Evolutionary conservation across 352 stramenopile genomes (phyloP).

Genomic region (Phytophthora megakarya): DNA sequence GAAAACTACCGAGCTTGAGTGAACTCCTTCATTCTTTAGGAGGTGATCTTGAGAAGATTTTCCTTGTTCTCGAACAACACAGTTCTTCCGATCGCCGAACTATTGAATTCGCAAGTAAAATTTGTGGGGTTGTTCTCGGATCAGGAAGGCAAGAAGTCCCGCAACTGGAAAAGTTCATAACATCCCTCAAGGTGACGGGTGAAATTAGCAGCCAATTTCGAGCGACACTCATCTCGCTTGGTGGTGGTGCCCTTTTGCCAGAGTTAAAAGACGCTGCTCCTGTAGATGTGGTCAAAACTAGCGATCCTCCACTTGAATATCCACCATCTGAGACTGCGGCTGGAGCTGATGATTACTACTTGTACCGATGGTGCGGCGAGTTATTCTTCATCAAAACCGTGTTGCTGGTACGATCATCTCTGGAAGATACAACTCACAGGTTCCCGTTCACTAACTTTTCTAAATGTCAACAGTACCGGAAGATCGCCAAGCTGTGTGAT

Average conservation of each 20-base stretch:
- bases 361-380: constrained; percentile 70
- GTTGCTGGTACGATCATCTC: constrained; percentile 39
- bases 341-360: constrained; percentile 49
- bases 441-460: not conserved
- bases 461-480: constrained; percentile 39
- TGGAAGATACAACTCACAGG: not conserved
- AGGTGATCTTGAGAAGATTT: constrained; percentile 34
- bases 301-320: constrained; percentile 3
- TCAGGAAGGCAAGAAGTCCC: constrained; percentile 3
- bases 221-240: constrained; percentile 28
- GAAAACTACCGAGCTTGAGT: constrained; percentile 35
- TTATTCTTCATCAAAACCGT: constrained; percentile 62
- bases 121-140: constrained; percentile 32
- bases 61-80: constrained; percentile 34
- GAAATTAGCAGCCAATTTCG: constrained; percentile 49
- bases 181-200: constrained; percentile 51
- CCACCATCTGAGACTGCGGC: not conserved
- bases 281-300: not conserved
- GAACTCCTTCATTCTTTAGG: constrained; percentile 47
- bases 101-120: constrained; percentile 46
- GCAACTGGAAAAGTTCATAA: constrained; percentile 37
- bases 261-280: constrained; percentile 13
- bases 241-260: constrained; percentile 40
- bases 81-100: constrained; percentile 25
- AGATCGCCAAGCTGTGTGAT: constrained; percentile 31